Base-by-base conservation (phyloP, 1,139 yeast species). In the Candida mesenterica region DNA sequence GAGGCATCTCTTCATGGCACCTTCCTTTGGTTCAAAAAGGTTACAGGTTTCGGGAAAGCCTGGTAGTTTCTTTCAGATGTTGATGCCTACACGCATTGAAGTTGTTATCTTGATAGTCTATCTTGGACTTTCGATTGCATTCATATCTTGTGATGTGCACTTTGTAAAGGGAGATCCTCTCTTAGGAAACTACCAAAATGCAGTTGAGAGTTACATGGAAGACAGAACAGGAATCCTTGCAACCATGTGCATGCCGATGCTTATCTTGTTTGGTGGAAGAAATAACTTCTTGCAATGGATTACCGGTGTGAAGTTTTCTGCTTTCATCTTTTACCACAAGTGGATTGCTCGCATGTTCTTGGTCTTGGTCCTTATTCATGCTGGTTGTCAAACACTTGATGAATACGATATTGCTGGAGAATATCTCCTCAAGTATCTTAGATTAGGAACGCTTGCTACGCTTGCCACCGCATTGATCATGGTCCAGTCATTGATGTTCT, bases 221-320 rank as follows among this genome's bases (percentile, higher is more conserved):
- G 65, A 58, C 28, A 57, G 68, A 48, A 49, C 65, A 2, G 68
- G 68, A 3, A 61, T 62, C 24, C 43, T 58, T 10, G 58, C 57
- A 1, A 51, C 62, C 5, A 48, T 54, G 18, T 42, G 53, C 23
- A 52, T 61, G 39, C 73, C 74, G 5, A 48, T 67, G 36, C 45
- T 62, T 15, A 53, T 66, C 28, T 46, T 68, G 24, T 66, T 68
- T 50, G 73, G 70, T 12, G 74, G 74, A 3, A 52, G 74, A 34
- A 68, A 68, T 44, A 68, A 68, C 45, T 59, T 68, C 37, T 52
- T 67, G 39, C 68, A 59, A 40, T 67, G 71, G 69, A 24, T 62
- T 10, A 63, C 72, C 2, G 58, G 68, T 12, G 60, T 67, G 63
- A 52, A 59, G 36, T 68, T 51, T 44, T 54, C 65, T 25, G 58